Conservation (phyloP, 306 rosid genomes). For the Sphenostylis stenocarpa region DNA sequence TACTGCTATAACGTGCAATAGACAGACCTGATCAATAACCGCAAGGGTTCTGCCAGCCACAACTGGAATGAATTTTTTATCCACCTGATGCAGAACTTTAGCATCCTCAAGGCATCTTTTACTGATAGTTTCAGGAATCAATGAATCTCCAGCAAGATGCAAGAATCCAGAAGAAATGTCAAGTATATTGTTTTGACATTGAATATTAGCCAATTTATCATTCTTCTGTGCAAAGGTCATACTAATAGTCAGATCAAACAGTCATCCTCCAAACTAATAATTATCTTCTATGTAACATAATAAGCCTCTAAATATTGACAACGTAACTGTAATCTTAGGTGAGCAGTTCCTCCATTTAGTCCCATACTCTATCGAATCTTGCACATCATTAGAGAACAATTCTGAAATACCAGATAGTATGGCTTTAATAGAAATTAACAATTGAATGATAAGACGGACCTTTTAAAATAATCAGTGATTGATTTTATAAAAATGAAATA, state of each 20-base stretch:
- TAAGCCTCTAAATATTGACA: slow-evolving; percentile 31
- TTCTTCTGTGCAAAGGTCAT: slow-evolving; percentile 52
- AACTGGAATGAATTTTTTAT: slow-evolving; percentile 90
- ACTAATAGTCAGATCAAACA: slow-evolving; percentile 34
- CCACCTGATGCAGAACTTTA: slow-evolving; percentile 86
- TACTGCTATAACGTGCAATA: not conserved
- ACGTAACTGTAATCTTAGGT: slow-evolving; percentile 60
- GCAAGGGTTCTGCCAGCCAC: slow-evolving; percentile 77
- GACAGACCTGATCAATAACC: slow-evolving; percentile 84
- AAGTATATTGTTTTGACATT: slow-evolving; percentile 57
- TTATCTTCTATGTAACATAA: slow-evolving; percentile 18
- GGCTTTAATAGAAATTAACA: slow-evolving; percentile 19
- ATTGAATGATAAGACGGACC: not conserved
- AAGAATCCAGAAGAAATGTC: slow-evolving; percentile 81
- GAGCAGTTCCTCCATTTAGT: slow-evolving; percentile 74
- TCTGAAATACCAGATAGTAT: slow-evolving; percentile 45
- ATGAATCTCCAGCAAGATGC: slow-evolving; percentile 81
- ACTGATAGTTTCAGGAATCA: slow-evolving; percentile 71
- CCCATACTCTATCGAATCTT: slow-evolving; percentile 51
- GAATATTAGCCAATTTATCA: slow-evolving; percentile 37
- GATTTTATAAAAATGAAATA: slow-evolving; percentile 1
- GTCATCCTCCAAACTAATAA: slow-evolving; percentile 13
- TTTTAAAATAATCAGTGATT: not conserved
- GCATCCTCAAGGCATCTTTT: slow-evolving; percentile 69
- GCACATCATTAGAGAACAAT: slow-evolving; percentile 43